Base-by-base conservation (phyloP, 208 protist species). In the Leishmania turanica region DNA sequence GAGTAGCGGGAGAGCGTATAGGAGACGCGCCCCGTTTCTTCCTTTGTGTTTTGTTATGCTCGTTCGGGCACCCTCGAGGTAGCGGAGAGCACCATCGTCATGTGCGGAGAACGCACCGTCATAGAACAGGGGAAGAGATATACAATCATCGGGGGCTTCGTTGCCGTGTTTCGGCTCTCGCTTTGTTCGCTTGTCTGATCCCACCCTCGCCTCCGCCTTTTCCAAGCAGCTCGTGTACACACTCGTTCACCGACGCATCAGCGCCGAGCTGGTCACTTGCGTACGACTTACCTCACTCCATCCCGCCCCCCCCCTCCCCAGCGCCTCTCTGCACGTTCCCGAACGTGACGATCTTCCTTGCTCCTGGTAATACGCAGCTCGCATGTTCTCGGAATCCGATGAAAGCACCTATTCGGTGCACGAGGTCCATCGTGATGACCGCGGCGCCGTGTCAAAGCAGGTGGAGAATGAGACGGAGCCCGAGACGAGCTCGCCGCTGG, bases 331-430 rank as follows among this genome's bases (percentile, higher is more conserved):
- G 7, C 42, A 15, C 49, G n/a, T 65, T 0, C 11, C 42, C 8
- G 5, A 1, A 3, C 42, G n/a, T 58, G 4, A 21, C 62, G 64
- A 13, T 71, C 3, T 47, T 34, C 17, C 31, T 15, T 21, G n/a
- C 37, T 19, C 27, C 47, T 19, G 8, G 40, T 24, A 3, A 31
- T 58, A 51, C 21, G 21, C 47, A 51, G 1, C 54, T 17, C 5
- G 4, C 21, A 82, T 85, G 82, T 62, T 71, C 21, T 82, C 77
- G 11, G 82, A 85, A 42, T 81, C 77, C 1, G 82, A 85, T 53
- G 77, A 85, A 73, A 78, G 54, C 62, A 62, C 47, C 42, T 85
- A 85, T 73, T 82, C 82, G 40, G 82, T 85, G 72, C 82, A 85
- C 40, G 62, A 82, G 62, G 72, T 76, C 15, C n/a, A 24, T 8